Conservation (phyloP, 1,284 basidiomycete species). For the Marasmius oreades region DNA sequence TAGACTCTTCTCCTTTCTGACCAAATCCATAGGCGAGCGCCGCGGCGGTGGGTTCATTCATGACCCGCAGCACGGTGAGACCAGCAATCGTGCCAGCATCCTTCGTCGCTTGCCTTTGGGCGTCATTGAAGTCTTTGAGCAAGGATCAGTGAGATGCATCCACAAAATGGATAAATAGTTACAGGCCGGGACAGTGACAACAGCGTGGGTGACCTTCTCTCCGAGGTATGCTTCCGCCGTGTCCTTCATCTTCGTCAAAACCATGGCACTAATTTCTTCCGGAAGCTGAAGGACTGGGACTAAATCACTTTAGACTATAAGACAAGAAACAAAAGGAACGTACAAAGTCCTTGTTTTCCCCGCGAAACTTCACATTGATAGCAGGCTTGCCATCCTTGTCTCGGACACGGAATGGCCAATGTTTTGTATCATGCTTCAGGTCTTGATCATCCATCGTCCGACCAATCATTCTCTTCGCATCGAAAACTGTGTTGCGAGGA, state of each 20-base stretch:
- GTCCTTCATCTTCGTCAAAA: conserved; percentile 98
- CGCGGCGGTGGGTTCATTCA: conserved; percentile 95
- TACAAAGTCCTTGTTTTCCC: conserved; percentile 69
- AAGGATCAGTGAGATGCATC: background rate
- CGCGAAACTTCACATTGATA: conserved; percentile 72
- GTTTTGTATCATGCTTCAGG: conserved; percentile 63
- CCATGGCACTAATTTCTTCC: conserved; percentile 97
- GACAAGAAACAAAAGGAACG: conserved; percentile 19
- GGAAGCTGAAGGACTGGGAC: conserved; percentile 59
- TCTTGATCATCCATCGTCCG: conserved; percentile 64
- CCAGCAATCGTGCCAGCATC: conserved; percentile 90
- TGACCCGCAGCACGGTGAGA: conserved; percentile 92
- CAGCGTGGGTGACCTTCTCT: conserved; percentile 78
- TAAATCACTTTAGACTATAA: conserved; percentile 4
- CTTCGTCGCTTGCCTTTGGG: conserved; percentile 94
- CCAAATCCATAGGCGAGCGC: conserved; percentile 95
- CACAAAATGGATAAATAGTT: background rate
- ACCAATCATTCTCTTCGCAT: conserved; percentile 82
- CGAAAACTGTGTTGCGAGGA: conserved; percentile 81
- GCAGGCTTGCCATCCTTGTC: conserved; percentile 70
- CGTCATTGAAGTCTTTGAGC: conserved; percentile 84
- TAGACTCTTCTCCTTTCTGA: conserved; percentile 86
- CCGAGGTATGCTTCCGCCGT: conserved; percentile 97
- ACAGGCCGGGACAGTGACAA: conserved; percentile 90
- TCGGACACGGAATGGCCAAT: conserved; percentile 67